Conservation (phyloP, 1,284 basidiomycete genomes). For the Marasmius fiardii region DNA sequence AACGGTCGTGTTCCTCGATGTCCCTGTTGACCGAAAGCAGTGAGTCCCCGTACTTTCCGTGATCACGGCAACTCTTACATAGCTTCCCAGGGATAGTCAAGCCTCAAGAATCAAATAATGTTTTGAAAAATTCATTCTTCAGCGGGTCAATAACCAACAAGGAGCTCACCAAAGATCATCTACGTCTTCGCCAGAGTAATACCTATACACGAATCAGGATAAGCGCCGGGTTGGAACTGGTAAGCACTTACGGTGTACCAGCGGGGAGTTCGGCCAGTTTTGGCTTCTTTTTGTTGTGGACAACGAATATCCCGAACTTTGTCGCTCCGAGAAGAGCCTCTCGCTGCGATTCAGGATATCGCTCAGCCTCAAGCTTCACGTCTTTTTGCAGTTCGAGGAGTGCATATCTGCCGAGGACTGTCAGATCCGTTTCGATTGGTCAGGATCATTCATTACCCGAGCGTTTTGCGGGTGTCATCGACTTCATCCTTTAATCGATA, state of each 20-base stretch:
- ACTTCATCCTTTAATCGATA: slow-evolving; percentile 73
- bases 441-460: slow-evolving; percentile 52
- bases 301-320: slow-evolving; percentile 88
- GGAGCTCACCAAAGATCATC: slow-evolving; percentile 56
- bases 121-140: not conserved
- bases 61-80: slow-evolving; percentile 40
- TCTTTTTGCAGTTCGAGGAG: slow-evolving; percentile 85
- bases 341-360: slow-evolving; percentile 66
- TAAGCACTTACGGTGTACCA: slow-evolving; percentile 54
- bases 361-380: slow-evolving; percentile 69
- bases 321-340: slow-evolving; percentile 63
- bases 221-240: not conserved
- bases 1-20: slow-evolving; percentile 74
- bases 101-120: slow-evolving; percentile 38
- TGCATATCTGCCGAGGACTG: slow-evolving; percentile 62
- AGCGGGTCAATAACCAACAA: slow-evolving; percentile 8
- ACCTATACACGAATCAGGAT: slow-evolving; percentile 36
- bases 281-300: slow-evolving; percentile 91
- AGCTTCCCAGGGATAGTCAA: slow-evolving; percentile 85
- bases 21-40: slow-evolving; percentile 43
- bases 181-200: slow-evolving; percentile 67
- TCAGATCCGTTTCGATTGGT: not conserved
- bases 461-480: slow-evolving; percentile 89
- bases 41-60: slow-evolving; percentile 4
- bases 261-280: slow-evolving; percentile 75